Percentiles rank a stretch among this genome's conserved stretches.
These are phyloP conservation scores for Thalassia testudinum DNA, from an alignment of 116 monocot species.

Conservation along the genomic window DNA sequence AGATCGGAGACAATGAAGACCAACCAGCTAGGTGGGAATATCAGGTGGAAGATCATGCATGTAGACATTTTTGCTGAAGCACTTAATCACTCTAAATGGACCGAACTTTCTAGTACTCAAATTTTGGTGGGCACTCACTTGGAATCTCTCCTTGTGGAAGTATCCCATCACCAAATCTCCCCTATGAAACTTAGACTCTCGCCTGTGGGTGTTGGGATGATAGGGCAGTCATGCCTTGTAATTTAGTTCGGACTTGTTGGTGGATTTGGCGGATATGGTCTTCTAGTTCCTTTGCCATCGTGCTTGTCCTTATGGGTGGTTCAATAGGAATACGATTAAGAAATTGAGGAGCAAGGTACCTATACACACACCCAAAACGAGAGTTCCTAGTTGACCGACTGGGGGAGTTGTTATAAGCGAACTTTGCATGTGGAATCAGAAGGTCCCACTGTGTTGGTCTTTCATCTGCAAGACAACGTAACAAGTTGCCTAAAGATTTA, in stretches of 20 bases:
- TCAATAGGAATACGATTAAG: too few relatives aligned
- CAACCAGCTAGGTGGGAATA: too few relatives aligned
- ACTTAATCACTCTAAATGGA: not conserved
- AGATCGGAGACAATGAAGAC: too few relatives aligned
- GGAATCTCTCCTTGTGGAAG: conserved; percentile 1
- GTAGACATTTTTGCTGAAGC: not conserved
- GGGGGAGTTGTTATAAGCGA: not conserved
- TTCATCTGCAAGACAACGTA: not conserved
- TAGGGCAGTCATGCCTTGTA: not conserved
- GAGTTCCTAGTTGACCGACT: too few relatives aligned
- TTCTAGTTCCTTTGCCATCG: not conserved
- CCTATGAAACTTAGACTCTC: not conserved
- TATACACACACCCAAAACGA: not conserved
- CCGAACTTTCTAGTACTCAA: not conserved
- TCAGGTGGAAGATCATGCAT: not conserved
- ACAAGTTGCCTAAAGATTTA: too few relatives aligned
- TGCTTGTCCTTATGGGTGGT: not conserved
- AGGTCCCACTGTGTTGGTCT: not conserved
- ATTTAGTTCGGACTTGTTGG: not conserved
- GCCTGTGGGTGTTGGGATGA: not conserved
- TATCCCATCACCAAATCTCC: not conserved
- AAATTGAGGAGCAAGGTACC: not conserved
- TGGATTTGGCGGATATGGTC: not conserved
- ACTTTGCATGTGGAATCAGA: not conserved
- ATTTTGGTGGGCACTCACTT: not conserved